Percentiles rank a stretch among this genome's conserved stretches.
phyloP scores from a whole-genome alignment of 1,139 yeast species.

The Blastobotrys niveus region DNA sequence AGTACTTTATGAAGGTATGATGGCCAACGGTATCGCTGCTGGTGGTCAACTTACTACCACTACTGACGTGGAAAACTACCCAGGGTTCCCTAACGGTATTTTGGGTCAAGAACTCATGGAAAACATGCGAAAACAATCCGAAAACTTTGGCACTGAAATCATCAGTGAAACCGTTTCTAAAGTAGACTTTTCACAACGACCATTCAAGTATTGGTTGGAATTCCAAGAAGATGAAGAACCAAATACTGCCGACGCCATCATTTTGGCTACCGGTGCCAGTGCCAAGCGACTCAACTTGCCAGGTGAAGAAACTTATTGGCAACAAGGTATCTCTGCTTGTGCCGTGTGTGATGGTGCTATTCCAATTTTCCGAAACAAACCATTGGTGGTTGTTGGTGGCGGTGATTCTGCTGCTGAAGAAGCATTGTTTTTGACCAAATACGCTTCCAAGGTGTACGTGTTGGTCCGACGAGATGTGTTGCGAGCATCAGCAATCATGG shows the following conservation, averaged over 20 bases:
- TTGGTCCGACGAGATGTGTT: slow-evolving; percentile 90
- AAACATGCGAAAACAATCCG: slow-evolving; percentile 82
- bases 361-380: slow-evolving; percentile 95
- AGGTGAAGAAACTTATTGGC: slow-evolving; percentile 98
- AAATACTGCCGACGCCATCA: slow-evolving; percentile 84
- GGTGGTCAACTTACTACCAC: slow-evolving; percentile 99
- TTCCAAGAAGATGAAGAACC: slow-evolving; percentile 79
- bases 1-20: slow-evolving; percentile 86
- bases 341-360: slow-evolving; percentile 99
- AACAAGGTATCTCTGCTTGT: slow-evolving; percentile 97
- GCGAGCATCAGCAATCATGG: slow-evolving; percentile 96
- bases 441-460: slow-evolving; percentile 90
- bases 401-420: slow-evolving; percentile 99
- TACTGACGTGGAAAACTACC: slow-evolving; percentile 91
- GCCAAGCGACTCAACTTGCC: slow-evolving; percentile 91
- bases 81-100: slow-evolving; percentile 96
- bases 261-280: slow-evolving; percentile 95
- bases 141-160: slow-evolving; percentile 83
- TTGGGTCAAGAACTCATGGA: slow-evolving; percentile 88
- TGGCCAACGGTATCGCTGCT: slow-evolving; percentile 97
- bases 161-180: slow-evolving; percentile 92
- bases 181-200: slow-evolving; percentile 77
- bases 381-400: slow-evolving; percentile 95
- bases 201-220: slow-evolving; percentile 96
- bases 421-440: slow-evolving; percentile 91